These are phyloP conservation scores for Ceratocystis diversiconidia DNA, from an alignment of 2,329 filamentous ascomycete species.

Conservation along the genomic window DNA sequence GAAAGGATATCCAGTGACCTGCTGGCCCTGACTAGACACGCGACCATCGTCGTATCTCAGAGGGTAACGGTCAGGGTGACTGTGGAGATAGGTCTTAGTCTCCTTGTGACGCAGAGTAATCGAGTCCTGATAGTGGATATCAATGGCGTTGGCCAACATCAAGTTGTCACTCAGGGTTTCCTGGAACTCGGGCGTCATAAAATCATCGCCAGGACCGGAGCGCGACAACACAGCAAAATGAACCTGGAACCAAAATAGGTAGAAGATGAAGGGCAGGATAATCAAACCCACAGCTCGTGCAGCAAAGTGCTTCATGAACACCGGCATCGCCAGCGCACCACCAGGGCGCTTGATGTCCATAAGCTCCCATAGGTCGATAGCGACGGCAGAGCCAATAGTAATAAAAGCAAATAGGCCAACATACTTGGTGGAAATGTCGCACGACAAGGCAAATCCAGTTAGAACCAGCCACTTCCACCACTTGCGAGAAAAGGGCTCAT, in stretches of 20 bases:
- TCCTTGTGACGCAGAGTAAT: conserved; percentile 92
- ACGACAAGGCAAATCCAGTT: conserved; percentile 87
- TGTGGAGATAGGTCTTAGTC: conserved; percentile 91
- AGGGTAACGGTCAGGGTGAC: conserved; percentile 76
- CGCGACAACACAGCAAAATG: conserved; percentile 81
- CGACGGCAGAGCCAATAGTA: conserved; percentile 84
- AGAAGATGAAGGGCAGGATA: conserved; percentile 87
- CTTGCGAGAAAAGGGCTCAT: conserved; percentile 78
- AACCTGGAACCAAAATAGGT: conserved; percentile 99
- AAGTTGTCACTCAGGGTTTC: conserved; percentile 90
- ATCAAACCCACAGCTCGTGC: conserved; percentile 80
- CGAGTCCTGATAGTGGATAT: conserved; percentile 77
- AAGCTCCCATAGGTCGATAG: conserved; percentile 90
- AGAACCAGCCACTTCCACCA: conserved; percentile 99
- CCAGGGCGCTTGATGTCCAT: conserved; percentile 74
- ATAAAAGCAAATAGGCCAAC: conserved; percentile 94
- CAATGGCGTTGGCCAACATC: conserved; percentile 75
- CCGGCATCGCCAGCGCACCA: conserved; percentile 62
- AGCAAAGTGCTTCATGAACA: conserved; percentile 79
- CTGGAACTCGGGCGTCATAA: conserved; percentile 98
- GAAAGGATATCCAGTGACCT: conserved; percentile 94
- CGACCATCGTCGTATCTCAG: conserved; percentile 93
- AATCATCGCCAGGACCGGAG: conserved; percentile 92
- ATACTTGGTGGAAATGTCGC: conserved; percentile 97
- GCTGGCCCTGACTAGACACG: conserved; percentile 93